Percentiles rank a stretch among this genome's conserved stretches.
Conservation (phyloP, 1,139 yeast genomes). For the Yamadazyma friedrichii region DNA sequence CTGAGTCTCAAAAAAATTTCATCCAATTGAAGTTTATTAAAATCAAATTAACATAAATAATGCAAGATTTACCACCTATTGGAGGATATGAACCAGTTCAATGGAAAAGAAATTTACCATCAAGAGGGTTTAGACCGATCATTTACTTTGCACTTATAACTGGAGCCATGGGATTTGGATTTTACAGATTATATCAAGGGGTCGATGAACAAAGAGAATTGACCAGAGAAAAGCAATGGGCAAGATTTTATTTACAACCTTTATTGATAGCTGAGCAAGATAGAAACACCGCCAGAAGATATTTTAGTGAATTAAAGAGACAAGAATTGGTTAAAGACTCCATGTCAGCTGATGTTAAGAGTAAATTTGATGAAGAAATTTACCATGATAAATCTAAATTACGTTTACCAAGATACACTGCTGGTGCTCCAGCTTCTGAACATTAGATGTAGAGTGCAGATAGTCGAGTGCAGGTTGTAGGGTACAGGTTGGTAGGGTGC, state of each 20-base stretch:
- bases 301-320: constrained; percentile 63
- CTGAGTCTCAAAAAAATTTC: constrained; percentile 12
- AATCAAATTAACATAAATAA: constrained; percentile 15
- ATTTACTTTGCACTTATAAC: constrained; percentile 65
- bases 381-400: constrained; percentile 47
- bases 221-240: constrained; percentile 74
- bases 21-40: constrained; percentile 16
- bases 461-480: too few relatives aligned
- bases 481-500: too few relatives aligned
- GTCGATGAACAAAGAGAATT: constrained; percentile 78
- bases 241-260: constrained; percentile 73
- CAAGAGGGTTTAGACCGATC: constrained; percentile 80
- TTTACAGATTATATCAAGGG: constrained; percentile 64
- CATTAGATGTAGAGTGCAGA: constrained; percentile 6
- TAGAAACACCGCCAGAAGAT: constrained; percentile 74
- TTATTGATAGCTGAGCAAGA: constrained; percentile 80
- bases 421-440: constrained; percentile 41
- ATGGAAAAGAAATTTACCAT: constrained; percentile 85
- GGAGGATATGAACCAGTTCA: constrained; percentile 87
- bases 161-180: constrained; percentile 69
- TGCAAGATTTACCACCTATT: constrained; percentile 86
- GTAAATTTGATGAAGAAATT: constrained; percentile 43
- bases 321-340: constrained; percentile 54
- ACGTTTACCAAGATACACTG: constrained; percentile 45
- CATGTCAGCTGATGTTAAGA: constrained; percentile 40